phyloP scores from a whole-genome alignment of 768 basidiomycete genomes.

The Rhizopogon vesiculosus region DNA sequence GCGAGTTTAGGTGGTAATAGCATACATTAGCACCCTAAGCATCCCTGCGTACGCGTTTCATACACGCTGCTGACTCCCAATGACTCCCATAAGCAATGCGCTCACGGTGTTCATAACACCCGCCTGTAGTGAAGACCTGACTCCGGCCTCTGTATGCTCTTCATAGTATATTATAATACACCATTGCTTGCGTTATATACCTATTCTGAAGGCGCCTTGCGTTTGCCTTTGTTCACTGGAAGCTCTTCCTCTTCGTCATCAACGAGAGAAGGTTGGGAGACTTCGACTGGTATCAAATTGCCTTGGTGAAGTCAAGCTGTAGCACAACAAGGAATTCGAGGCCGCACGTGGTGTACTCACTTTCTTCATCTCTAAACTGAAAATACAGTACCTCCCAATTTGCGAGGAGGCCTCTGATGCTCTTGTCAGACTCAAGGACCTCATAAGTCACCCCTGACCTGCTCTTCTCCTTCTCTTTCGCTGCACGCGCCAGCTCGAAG shows the following conservation, averaged over 20 bases:
- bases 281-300: constrained; percentile 53
- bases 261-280: constrained; percentile 49
- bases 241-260: constrained; percentile 57
- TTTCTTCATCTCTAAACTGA: constrained; percentile 58
- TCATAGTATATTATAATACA: neutral
- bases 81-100: constrained; percentile 20
- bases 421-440: constrained; percentile 34
- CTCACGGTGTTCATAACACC: constrained; percentile 34
- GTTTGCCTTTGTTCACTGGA: constrained; percentile 49
- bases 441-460: constrained; percentile 44
- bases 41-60: too few relatives aligned
- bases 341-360: constrained; percentile 36
- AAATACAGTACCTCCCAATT: constrained; percentile 70
- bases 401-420: constrained; percentile 46
- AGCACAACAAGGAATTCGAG: neutral
- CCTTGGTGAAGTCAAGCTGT: constrained; percentile 33
- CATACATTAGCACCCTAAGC: too few relatives aligned
- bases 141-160: neutral
- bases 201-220: constrained; percentile 44
- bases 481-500: constrained; percentile 60
- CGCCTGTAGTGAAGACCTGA: neutral
- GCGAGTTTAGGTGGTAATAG: too few relatives aligned
- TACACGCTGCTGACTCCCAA: too few relatives aligned
- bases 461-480: constrained; percentile 45
- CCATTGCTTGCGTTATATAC: neutral